These are phyloP conservation scores for Colletotrichum horii DNA, from an alignment of 2,329 filamentous ascomycete species.

Conservation along the genomic window DNA sequence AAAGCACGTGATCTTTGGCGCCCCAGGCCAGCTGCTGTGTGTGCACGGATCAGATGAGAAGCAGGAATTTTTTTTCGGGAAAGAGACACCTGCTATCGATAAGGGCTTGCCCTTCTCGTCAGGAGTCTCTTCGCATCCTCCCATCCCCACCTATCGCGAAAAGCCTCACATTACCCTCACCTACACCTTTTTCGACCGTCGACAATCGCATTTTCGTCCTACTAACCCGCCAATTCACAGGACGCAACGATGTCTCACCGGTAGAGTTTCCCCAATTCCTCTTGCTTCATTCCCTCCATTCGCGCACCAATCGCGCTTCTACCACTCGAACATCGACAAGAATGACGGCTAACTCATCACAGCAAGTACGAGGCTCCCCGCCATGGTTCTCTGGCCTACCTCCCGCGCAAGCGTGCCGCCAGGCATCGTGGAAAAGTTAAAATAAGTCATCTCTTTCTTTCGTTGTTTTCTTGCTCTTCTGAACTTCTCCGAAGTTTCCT, in stretches of 20 bases:
- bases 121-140: not conserved
- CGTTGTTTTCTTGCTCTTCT: too few relatives aligned
- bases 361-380: constrained; percentile 80
- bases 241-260: not conserved
- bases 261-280: not conserved
- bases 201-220: not conserved
- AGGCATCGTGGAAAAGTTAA: constrained; percentile 98
- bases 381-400: constrained; percentile 90
- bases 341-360: not conserved
- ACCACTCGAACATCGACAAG: constrained; percentile 28
- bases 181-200: not conserved
- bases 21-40: not conserved
- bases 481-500: too few relatives aligned
- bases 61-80: not conserved
- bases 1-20: not conserved
- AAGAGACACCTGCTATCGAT: not conserved
- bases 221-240: not conserved
- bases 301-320: not conserved
- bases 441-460: constrained; percentile 63
- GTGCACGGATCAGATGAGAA: not conserved
- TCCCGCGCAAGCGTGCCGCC: constrained; percentile 90
- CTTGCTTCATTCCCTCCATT: accelerated
- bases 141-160: not conserved
- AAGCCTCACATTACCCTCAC: not conserved
- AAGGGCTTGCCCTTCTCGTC: not conserved